These are phyloP conservation scores for Clitopilus passeckerianus DNA, from an alignment of 768 basidiomycete species.

Conservation along the genomic window DNA sequence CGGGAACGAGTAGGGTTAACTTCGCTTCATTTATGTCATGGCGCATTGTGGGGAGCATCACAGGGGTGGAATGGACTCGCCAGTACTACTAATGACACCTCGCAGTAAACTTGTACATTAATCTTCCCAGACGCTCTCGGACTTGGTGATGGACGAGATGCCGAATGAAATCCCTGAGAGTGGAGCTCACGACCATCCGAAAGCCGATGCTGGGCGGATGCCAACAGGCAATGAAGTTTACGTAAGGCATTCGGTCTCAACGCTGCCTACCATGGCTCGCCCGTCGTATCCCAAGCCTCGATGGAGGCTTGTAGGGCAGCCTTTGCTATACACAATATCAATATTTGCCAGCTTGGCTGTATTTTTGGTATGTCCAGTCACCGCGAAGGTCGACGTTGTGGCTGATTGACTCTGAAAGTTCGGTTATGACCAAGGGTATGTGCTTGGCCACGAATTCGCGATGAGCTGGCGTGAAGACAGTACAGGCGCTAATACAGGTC, in stretches of 20 bases:
- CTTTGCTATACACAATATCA: conserved; percentile 66
- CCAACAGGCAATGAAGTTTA: not conserved
- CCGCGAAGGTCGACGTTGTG: conserved; percentile 4
- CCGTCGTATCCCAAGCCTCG: conserved; percentile 23
- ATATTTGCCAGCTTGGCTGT: conserved; percentile 75
- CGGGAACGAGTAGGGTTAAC: not conserved
- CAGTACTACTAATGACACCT: no score
- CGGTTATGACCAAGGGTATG: conserved; percentile 76
- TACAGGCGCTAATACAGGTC: not conserved
- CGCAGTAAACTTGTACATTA: no score
- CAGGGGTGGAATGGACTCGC: not conserved
- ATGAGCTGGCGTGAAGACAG: not conserved
- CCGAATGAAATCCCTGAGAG: not conserved
- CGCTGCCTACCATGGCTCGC: conserved; percentile 1
- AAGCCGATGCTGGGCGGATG: not conserved
- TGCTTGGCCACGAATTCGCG: not conserved
- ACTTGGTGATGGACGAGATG: no score
- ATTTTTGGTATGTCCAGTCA: conserved; percentile 53
- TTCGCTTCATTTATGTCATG: not conserved
- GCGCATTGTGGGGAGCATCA: not conserved
- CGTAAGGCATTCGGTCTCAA: not conserved
- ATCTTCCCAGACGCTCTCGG: no score
- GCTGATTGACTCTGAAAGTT: conserved; percentile 34
- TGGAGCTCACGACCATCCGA: not conserved
- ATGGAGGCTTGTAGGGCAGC: conserved; percentile 60